These are phyloP conservation scores for Fusarium sp. DNA, from an alignment of 2,329 filamentous ascomycete genomes.

Conservation along the genomic window DNA sequence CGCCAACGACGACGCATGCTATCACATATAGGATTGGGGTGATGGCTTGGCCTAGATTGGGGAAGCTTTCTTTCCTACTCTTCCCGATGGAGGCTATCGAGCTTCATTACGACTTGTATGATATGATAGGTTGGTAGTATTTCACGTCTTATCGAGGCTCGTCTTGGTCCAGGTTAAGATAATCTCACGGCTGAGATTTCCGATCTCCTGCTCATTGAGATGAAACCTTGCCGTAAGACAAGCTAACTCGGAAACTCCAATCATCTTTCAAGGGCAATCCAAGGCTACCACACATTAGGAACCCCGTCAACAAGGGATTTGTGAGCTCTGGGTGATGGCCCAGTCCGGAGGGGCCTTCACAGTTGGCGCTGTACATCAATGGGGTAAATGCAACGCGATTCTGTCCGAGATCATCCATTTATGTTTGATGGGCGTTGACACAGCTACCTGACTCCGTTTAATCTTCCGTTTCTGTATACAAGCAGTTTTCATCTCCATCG, in stretches of 20 bases:
- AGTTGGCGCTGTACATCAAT: not conserved
- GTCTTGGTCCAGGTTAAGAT: not conserved
- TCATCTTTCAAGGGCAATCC: not conserved
- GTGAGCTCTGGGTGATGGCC: too few relatives aligned
- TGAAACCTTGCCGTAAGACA: accelerated
- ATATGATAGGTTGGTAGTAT: not conserved
- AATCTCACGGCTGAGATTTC: not conserved
- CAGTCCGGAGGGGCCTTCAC: accelerated
- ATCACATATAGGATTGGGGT: not conserved
- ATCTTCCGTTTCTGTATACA: not conserved
- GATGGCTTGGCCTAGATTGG: not conserved
- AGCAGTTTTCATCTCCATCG: not conserved
- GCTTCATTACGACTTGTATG: accelerated
- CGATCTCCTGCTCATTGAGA: not conserved
- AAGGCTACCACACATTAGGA: too few relatives aligned
- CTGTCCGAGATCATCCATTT: not conserved
- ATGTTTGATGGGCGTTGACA: not conserved
- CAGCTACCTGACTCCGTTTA: not conserved
- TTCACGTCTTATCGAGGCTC: not conserved
- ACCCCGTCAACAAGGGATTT: too few relatives aligned
- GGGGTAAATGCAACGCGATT: not conserved
- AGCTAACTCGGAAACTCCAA: not conserved
- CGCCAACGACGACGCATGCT: not conserved
- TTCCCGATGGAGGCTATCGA: not conserved
- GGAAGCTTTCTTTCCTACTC: not conserved